Percentiles rank a stretch among this genome's conserved stretches.
These are phyloP conservation scores for Anaeromyces robustus DNA, from an alignment of 192 early-diverging fungal species.

Conservation along the genomic window DNA sequence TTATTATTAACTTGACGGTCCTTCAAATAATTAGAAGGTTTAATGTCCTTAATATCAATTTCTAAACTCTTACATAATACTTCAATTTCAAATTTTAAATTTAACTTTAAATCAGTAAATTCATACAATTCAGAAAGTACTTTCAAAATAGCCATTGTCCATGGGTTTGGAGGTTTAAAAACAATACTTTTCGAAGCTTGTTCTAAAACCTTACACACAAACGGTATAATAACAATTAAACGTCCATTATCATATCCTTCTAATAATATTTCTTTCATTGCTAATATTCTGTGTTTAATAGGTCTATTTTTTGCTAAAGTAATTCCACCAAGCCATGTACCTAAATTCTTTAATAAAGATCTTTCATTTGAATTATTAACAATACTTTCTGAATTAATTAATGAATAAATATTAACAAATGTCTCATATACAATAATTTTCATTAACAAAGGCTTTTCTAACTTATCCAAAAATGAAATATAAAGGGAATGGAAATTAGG, in stretches of 20 bases:
- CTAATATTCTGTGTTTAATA: slow-evolving; percentile 86
- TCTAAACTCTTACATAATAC: slow-evolving; percentile 85
- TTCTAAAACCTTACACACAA: slow-evolving; percentile 94
- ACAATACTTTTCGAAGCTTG: slow-evolving; percentile 71
- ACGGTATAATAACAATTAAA: slow-evolving; percentile 91
- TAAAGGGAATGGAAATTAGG: slow-evolving; percentile 94
- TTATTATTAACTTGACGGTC: not conserved
- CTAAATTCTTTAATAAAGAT: slow-evolving; percentile 84
- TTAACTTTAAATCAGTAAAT: slow-evolving; percentile 82
- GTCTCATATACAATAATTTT: slow-evolving; percentile 78
- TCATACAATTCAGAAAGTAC: slow-evolving; percentile 85
- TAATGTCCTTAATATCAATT: slow-evolving; percentile 28
- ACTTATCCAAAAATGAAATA: slow-evolving; percentile 59
- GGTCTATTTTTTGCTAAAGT: slow-evolving; percentile 91
- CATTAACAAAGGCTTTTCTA: slow-evolving; percentile 47
- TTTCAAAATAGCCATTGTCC: slow-evolving; percentile 88
- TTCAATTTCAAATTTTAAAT: slow-evolving; percentile 95
- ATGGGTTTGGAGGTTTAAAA: slow-evolving; percentile 91
- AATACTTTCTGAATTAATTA: slow-evolving; percentile 89
- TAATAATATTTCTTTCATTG: slow-evolving; percentile 84
- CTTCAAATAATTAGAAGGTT: not conserved
- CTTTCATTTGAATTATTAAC: slow-evolving; percentile 76
- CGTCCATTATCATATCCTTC: slow-evolving; percentile 77
- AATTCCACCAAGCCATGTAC: slow-evolving; percentile 89
- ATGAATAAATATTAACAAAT: slow-evolving; percentile 63